These are phyloP conservation scores for Phyllosticta capitalensis DNA, from an alignment of 2,329 filamentous ascomycete genomes.

Conservation along the genomic window DNA sequence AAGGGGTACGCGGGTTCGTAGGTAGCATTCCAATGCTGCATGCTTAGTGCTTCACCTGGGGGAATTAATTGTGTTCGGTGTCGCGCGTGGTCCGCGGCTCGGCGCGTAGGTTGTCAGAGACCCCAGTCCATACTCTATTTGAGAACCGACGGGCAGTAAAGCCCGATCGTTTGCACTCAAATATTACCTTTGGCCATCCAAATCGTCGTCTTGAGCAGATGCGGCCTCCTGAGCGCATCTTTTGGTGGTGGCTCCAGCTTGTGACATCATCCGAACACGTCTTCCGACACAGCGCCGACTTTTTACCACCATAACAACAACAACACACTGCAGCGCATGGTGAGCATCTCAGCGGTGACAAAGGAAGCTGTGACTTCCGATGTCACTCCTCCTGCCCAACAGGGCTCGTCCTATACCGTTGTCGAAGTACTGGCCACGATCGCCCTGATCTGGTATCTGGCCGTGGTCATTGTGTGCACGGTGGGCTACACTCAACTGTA, in stretches of 20 bases:
- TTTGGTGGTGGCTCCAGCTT: neutral
- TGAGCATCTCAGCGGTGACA: constrained; percentile 15
- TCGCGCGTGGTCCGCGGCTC: neutral
- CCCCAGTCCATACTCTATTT: neutral
- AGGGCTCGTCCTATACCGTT: constrained; percentile 22
- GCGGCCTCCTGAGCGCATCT: neutral
- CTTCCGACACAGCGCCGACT: neutral
- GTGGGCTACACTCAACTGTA: constrained; percentile 54
- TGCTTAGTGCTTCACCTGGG: neutral
- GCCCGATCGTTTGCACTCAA: neutral
- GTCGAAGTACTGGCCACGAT: constrained; percentile 33
- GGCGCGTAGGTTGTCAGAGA: neutral
- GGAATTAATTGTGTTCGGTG: neutral
- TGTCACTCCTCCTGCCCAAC: constrained; percentile 15
- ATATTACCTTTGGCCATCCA: neutral
- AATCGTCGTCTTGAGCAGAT: neutral
- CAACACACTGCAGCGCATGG: constrained; percentile 23
- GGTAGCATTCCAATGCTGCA: neutral
- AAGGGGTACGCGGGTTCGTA: neutral
- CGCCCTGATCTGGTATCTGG: constrained; percentile 47
- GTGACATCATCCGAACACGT: neutral
- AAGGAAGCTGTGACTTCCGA: constrained; percentile 9
- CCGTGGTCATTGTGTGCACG: constrained; percentile 46
- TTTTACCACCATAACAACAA: neutral
- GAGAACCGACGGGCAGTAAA: neutral